These are phyloP conservation scores for Globisporangium middletonii DNA, from an alignment of 352 stramenopile genomes.

Conservation along the genomic window DNA sequence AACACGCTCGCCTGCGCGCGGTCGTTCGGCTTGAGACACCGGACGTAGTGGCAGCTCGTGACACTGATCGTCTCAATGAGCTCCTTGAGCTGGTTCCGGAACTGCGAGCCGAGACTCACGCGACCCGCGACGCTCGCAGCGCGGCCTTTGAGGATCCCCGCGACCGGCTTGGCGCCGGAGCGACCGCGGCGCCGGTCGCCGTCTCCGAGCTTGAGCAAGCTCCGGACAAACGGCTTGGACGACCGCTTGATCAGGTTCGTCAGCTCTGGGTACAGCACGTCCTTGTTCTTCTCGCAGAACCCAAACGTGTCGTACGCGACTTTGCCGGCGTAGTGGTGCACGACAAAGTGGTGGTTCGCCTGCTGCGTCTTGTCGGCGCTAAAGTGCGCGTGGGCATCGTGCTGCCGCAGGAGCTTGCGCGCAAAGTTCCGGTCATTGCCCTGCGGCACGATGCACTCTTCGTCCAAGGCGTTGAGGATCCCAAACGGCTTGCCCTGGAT, in stretches of 20 bases:
- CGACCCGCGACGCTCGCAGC: constrained; percentile 31
- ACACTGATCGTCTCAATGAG: constrained; percentile 93
- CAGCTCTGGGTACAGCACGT: constrained; percentile 85
- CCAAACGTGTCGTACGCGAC: constrained; percentile 92
- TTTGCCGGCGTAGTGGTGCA: constrained; percentile 91
- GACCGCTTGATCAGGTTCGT: constrained; percentile 68
- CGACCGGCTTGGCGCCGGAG: constrained; percentile 11
- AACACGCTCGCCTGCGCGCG: constrained; percentile 82
- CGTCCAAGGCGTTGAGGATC: constrained; percentile 81
- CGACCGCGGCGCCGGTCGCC: constrained; percentile 9
- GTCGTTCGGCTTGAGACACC: constrained; percentile 99
- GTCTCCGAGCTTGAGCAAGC: constrained; percentile 31
- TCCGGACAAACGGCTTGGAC: constrained; percentile 64
- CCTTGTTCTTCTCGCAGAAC: constrained; percentile 97
- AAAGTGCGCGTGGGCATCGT: constrained; percentile 65
- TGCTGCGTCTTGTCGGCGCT: constrained; percentile 72
- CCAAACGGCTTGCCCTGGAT: constrained; percentile 83
- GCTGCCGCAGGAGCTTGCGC: constrained; percentile 73
- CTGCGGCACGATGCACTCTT: constrained; percentile 88
- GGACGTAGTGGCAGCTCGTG: constrained; percentile 96
- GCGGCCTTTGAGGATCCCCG: constrained; percentile 27
- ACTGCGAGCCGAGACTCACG: constrained; percentile 83
- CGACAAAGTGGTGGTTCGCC: constrained; percentile 74
- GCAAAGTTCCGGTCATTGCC: constrained; percentile 85
- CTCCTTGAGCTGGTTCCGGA: constrained; percentile 88